These are phyloP conservation scores for Solanum paucissectum DNA, from an alignment of 257 asterid genomes.

Conservation along the genomic window DNA sequence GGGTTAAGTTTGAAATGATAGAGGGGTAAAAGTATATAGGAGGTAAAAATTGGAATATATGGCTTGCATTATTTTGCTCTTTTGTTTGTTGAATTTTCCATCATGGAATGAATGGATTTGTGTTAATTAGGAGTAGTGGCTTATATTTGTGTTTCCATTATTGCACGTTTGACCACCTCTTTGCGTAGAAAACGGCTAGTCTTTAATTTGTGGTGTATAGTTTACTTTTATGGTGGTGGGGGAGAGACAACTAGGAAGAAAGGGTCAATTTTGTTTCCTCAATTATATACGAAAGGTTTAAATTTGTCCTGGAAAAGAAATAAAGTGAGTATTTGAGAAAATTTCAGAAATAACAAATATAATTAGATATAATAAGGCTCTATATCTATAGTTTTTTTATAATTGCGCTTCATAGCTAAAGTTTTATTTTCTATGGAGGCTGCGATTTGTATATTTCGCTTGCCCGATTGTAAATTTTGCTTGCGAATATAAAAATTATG, in stretches of 20 bases:
- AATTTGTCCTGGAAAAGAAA: neutral
- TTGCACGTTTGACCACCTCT: neutral
- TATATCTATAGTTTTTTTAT: too few species aligned
- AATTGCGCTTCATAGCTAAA: too few species aligned
- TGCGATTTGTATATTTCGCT: neutral
- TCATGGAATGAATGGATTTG: neutral
- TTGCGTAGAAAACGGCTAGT: neutral
- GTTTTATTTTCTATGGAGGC: too few species aligned
- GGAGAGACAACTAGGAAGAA: neutral
- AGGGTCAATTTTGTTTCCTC: neutral
- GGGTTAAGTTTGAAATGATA: neutral
- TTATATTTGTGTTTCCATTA: neutral
- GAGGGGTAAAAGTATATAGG: neutral
- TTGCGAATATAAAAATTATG: too few species aligned
- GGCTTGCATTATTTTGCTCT: neutral
- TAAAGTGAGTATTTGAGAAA: neutral
- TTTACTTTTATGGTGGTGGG: neutral
- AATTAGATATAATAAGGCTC: too few species aligned
- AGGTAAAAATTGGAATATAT: neutral
- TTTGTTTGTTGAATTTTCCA: neutral
- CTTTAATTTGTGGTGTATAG: neutral
- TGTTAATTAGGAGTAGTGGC: neutral
- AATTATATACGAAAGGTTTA: too few species aligned
- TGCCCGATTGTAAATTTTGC: too few species aligned
- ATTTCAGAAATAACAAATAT: too few species aligned